These are phyloP conservation scores for Coniochaeta sp. DNA, from an alignment of 2,329 filamentous ascomycete species.

Conservation along the genomic window DNA sequence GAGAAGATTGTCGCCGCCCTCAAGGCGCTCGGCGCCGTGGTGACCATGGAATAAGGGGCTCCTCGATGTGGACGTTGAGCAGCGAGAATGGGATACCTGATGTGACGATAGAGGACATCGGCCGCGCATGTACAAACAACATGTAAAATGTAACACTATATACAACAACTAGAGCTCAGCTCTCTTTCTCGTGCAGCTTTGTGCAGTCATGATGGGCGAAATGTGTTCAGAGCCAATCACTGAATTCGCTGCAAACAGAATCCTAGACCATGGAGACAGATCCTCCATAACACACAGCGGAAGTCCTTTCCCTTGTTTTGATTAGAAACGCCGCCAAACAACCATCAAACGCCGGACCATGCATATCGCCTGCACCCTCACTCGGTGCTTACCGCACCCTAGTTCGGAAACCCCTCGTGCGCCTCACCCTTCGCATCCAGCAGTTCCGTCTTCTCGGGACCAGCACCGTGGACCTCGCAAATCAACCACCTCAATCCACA, in stretches of 20 bases:
- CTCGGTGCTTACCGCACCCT: background rate
- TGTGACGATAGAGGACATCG: slow-evolving; percentile 8
- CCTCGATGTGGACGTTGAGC: background rate
- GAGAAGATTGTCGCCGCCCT: slow-evolving; percentile 95
- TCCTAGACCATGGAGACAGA: background rate
- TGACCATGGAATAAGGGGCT: slow-evolving; percentile 70
- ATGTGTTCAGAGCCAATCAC: background rate
- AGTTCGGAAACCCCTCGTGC: background rate
- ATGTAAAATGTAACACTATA: slow-evolving; percentile 27
- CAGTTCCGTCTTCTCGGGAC: background rate
- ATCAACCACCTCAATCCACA: background rate
- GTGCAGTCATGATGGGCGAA: background rate
- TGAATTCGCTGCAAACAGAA: background rate
- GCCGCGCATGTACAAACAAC: slow-evolving; percentile 19
- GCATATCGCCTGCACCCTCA: background rate
- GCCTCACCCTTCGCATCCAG: background rate
- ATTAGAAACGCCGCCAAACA: background rate
- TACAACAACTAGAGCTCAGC: slow-evolving; percentile 1
- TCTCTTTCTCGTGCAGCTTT: background rate
- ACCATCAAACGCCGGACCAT: background rate
- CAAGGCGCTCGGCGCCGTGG: slow-evolving; percentile 87
- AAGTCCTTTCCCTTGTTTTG: background rate
- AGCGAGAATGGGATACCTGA: slow-evolving; percentile 3
- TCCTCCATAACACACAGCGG: background rate
- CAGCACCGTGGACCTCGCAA: background rate